Conservation (phyloP, 352 stramenopile species). For the Pythium vanterpoolii region DNA sequence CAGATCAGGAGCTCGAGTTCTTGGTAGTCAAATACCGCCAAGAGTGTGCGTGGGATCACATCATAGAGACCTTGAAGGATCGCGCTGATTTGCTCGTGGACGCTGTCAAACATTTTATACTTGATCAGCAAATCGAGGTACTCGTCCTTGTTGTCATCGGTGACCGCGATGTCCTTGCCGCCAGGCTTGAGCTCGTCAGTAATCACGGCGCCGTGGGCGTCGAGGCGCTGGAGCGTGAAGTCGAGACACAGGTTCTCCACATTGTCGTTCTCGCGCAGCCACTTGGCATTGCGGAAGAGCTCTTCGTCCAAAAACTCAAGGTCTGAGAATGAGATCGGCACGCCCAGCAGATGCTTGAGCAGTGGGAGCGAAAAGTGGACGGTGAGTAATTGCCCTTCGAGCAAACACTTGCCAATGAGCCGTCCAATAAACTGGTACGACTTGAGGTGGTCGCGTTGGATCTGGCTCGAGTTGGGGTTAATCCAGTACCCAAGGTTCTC, state of each 20-base stretch:
- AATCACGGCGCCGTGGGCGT: conserved; percentile 45
- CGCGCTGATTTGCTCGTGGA: conserved; percentile 87
- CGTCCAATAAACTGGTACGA: conserved; percentile 77
- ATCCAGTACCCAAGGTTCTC: conserved; percentile 84
- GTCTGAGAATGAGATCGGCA: conserved; percentile 79
- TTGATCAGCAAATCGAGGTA: conserved; percentile 95
- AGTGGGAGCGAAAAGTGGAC: conserved; percentile 75
- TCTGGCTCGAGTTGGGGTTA: conserved; percentile 67
- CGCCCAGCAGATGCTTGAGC: conserved; percentile 79
- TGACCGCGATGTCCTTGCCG: conserved; percentile 91
- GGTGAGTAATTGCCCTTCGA: conserved; percentile 73
- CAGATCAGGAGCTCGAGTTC: conserved; percentile 95
- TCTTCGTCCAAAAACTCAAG: conserved; percentile 80
- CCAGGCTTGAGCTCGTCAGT: conserved; percentile 89
- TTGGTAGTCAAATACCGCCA: conserved; percentile 93
- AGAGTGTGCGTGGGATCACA: conserved; percentile 83
- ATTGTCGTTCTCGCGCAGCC: conserved; percentile 62
- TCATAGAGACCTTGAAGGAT: conserved; percentile 92
- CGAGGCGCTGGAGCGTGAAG: conserved; percentile 63
- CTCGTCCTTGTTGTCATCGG: conserved; percentile 93
- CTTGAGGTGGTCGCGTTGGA: conserved; percentile 66
- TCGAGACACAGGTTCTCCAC: conserved; percentile 66
- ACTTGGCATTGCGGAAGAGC: conserved; percentile 60
- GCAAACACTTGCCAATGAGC: conserved; percentile 71
- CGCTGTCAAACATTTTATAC: conserved; percentile 91